These are phyloP conservation scores for Hygrophila difformis DNA, from an alignment of 257 asterid genomes.

Conservation along the genomic window DNA sequence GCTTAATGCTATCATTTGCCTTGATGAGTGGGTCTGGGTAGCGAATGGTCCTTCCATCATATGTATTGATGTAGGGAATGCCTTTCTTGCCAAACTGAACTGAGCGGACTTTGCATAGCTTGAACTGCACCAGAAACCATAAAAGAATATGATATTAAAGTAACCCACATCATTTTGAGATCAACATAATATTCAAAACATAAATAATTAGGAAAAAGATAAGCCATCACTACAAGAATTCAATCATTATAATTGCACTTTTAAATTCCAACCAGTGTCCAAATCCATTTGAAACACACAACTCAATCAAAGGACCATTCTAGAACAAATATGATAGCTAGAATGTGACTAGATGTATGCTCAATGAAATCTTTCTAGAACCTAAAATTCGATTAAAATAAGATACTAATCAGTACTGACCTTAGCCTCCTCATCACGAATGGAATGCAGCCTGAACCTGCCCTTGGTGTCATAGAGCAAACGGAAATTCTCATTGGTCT, in stretches of 20 bases:
- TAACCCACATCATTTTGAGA: too few relatives aligned
- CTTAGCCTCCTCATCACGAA: slow-evolving; percentile 48
- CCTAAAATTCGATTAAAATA: too few relatives aligned
- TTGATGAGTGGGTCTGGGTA: slow-evolving; percentile 36
- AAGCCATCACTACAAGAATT: background rate
- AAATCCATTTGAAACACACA: too few relatives aligned
- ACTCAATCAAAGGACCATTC: too few relatives aligned
- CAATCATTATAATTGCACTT: too few relatives aligned
- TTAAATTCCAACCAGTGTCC: background rate
- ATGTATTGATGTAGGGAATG: slow-evolving; percentile 32
- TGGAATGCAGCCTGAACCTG: slow-evolving; percentile 30
- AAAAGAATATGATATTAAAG: background rate
- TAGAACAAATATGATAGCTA: too few relatives aligned
- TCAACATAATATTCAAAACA: too few relatives aligned
- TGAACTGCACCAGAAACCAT: slow-evolving; percentile 18
- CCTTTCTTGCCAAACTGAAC: slow-evolving; percentile 38
- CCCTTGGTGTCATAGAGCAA: slow-evolving; percentile 41
- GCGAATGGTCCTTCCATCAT: slow-evolving; percentile 36
- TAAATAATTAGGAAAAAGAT: too few relatives aligned
- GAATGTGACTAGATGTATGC: too few relatives aligned
- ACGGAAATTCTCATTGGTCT: slow-evolving; percentile 49
- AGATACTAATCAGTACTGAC: too few relatives aligned
- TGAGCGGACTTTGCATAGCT: slow-evolving; percentile 37
- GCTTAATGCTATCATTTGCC: slow-evolving; percentile 32
- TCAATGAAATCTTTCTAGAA: too few relatives aligned